phyloP scores from a whole-genome alignment of 192 early-diverging fungal species.

The Chytriomyces hyalinus region DNA sequence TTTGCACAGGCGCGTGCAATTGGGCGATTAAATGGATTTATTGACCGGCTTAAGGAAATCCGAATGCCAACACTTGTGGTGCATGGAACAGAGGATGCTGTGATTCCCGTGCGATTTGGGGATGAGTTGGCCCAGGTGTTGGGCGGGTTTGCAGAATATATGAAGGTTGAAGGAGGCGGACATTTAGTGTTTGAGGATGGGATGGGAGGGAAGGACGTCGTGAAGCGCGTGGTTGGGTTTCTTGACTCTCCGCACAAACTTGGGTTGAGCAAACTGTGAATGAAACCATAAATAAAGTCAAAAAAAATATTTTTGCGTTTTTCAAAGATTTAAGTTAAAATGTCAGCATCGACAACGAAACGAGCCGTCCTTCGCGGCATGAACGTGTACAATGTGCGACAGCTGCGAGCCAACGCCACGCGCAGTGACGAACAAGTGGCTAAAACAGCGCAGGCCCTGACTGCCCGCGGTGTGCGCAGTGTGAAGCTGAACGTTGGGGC shows the following conservation, averaged over 20 bases:
- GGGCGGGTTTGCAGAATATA: background rate
- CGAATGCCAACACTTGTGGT: background rate
- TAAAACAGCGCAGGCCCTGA: too few relatives aligned
- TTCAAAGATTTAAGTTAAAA: too few relatives aligned
- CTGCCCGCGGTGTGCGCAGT: too few relatives aligned
- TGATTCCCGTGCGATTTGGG: background rate
- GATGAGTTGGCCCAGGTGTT: background rate
- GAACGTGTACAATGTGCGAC: too few relatives aligned
- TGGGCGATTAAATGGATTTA: background rate
- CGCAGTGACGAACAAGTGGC: too few relatives aligned
- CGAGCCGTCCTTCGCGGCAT: too few relatives aligned
- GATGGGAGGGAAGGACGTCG: background rate
- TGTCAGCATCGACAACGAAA: too few relatives aligned
- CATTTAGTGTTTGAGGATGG: slow-evolving; percentile 22
- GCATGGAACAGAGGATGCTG: background rate
- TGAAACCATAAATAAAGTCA: too few relatives aligned
- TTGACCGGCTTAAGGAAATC: background rate
- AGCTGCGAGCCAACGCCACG: too few relatives aligned
- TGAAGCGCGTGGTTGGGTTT: background rate
- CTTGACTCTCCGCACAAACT: background rate
- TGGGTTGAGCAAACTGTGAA: too few relatives aligned
- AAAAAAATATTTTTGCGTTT: too few relatives aligned
- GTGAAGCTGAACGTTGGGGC: too few relatives aligned
- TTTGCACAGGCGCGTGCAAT: background rate
- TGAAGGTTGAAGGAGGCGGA: slow-evolving; percentile 10